phyloP scores from a whole-genome alignment of 768 basidiomycete species.

The Krasilnikovozyma curviuscula region DNA sequence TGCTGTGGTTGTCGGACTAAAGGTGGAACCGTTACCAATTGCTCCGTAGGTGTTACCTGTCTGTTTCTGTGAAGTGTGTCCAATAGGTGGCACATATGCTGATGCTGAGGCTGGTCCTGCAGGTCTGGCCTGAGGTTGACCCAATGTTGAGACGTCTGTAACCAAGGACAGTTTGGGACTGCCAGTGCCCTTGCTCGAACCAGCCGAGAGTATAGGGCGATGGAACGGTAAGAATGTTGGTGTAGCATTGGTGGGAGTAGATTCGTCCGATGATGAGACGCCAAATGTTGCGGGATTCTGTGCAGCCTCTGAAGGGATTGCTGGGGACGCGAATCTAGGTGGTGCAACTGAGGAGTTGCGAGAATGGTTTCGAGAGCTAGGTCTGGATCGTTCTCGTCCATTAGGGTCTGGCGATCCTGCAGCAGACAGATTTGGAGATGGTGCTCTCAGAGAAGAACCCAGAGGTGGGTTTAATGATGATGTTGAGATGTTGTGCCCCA shows the following conservation, averaged over 20 bases:
- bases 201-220: no score
- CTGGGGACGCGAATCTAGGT: background rate
- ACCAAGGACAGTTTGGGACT: constrained; percentile 36
- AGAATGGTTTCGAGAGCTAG: no score
- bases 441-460: no score
- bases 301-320: background rate
- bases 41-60: constrained; percentile 2
- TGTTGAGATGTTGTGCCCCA: no score
- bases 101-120: constrained; percentile 37
- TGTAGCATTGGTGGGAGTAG: background rate
- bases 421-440: no score
- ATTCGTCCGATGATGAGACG: background rate
- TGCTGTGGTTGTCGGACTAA: background rate
- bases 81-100: constrained; percentile 32
- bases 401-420: no score
- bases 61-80: constrained; percentile 20
- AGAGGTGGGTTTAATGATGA: no score
- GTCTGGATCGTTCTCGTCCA: no score
- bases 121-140: constrained; percentile 21
- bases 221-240: no score
- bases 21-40: background rate
- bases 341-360: background rate
- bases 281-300: background rate
- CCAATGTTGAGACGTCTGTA: constrained; percentile 36
- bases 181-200: no score